Conservation (phyloP, 495 filamentous ascomycete species). For the Amphirosellinia nigrospora region DNA sequence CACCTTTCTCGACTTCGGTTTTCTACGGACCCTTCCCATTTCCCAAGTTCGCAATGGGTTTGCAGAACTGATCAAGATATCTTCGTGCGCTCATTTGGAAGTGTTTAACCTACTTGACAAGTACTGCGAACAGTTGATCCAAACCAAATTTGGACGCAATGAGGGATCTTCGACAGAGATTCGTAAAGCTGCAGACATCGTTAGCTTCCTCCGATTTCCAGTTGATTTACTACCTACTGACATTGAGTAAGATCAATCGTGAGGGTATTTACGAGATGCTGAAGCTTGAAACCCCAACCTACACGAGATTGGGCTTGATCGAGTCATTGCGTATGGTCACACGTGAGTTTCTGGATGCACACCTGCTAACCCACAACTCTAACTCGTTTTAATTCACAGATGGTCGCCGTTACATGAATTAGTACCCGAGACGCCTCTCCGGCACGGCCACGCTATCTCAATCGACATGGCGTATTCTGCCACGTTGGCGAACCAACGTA, state of each 20-base stretch:
- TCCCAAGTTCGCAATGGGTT: slow-evolving; percentile 70
- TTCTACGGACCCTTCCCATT: slow-evolving; percentile 63
- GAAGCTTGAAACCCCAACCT: slow-evolving; percentile 69
- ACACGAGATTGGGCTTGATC: slow-evolving; percentile 66
- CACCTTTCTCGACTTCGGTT: slow-evolving; percentile 70
- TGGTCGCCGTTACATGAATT: slow-evolving; percentile 71
- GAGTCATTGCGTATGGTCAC: slow-evolving; percentile 72
- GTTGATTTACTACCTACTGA: neutral
- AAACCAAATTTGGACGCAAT: slow-evolving; percentile 60
- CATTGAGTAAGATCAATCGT: slow-evolving; percentile 55
- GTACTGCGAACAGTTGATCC: slow-evolving; percentile 65
- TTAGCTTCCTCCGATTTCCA: slow-evolving; percentile 7
- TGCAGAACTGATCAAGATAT: slow-evolving; percentile 71
- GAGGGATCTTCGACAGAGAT: slow-evolving; percentile 56
- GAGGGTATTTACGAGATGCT: slow-evolving; percentile 67
- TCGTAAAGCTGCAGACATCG: slow-evolving; percentile 57
- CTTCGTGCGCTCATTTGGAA: slow-evolving; percentile 62
- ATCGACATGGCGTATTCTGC: slow-evolving; percentile 73
- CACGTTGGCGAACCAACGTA: slow-evolving; percentile 60
- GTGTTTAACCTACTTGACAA: slow-evolving; percentile 67
- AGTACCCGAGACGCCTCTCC: slow-evolving; percentile 62
- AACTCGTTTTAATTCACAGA: slow-evolving; percentile 29
- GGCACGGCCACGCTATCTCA: slow-evolving; percentile 70
- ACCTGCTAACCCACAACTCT: neutral
- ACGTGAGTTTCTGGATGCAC: slow-evolving; percentile 48